These are phyloP conservation scores for Asclepias syriaca DNA, from an alignment of 257 asterid species.

Conservation along the genomic window DNA sequence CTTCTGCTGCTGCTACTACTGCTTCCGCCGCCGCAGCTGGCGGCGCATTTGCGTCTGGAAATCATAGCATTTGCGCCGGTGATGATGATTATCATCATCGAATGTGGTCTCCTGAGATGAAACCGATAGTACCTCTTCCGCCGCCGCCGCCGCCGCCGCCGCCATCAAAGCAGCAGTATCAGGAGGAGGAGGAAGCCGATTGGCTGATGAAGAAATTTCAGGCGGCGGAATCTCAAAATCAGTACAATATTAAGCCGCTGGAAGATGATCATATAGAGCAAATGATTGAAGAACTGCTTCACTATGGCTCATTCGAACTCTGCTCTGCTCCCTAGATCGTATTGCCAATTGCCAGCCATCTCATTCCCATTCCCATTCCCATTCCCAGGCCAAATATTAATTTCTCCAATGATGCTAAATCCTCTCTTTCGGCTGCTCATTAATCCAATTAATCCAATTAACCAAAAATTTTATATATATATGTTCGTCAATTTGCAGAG, in stretches of 20 bases:
- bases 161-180: no score
- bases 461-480: background rate
- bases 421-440: background rate
- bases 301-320: constrained; percentile 67
- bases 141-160: no score
- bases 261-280: constrained; percentile 82
- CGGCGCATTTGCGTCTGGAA: background rate
- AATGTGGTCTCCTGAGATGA: constrained; percentile 6
- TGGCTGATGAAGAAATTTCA: constrained; percentile 13
- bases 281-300: constrained; percentile 82
- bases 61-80: no score
- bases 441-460: background rate
- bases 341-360: constrained; percentile 6
- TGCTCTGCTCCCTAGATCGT: constrained; percentile 43
- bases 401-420: background rate
- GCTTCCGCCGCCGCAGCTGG: background rate
- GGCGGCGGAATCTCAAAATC: constrained; percentile 1
- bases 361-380: no score
- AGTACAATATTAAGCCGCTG: constrained; percentile 26
- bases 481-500: background rate
- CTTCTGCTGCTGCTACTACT: background rate
- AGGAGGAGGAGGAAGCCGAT: background rate
- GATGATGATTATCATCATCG: background rate
- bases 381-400: background rate
- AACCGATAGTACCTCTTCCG: background rate